Base-by-base conservation (phyloP, 2,329 filamentous ascomycete species). In the Penicillium occitanis region DNA sequence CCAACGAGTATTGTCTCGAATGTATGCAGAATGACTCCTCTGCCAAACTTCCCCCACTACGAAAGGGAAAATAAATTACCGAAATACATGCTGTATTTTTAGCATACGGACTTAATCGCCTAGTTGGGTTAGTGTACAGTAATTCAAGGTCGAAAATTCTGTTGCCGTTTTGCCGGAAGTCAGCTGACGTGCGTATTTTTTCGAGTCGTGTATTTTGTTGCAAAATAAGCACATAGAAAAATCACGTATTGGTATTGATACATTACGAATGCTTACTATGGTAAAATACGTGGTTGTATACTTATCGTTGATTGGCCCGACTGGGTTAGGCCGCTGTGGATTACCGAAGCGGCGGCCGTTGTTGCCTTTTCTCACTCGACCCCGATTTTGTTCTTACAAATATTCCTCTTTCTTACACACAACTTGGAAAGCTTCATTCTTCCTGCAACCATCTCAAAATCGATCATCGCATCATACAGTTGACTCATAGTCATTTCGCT, bases 281-380 rank as follows among this genome's bases (percentile, higher is more conserved):
- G 19, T 19, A 19, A 30, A 60, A 60, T 60, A 60, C 57, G 57
- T 60, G 57, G 57, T 14, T 14, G 57, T 30, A 60, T 44, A 6
- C 37, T 46, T 7, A 4, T 22, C 28, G 14, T 22, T 60, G 57
- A 60, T 60, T 60, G 57, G 57, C 22, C 57, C 22, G 7, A 30
- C 37, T 25, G 37, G 13, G 57, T 60, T 60, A 60, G 57, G 57
- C 22, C 19, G 57, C 57, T 58, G 55, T 40, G 33, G 55, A 51
- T 51, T 51, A 51, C 48, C 33, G 33, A 37, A 42, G 33, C 57
- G 57, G 19, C 19, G 37, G 57, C 37, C 37, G 57, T 60, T 42
- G 37, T 46, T 60, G 57, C 57, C 57, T 60, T 60, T 60, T 60
- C 57, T 46, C 22, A 2, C 40, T 60, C 57, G 17, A 46, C 5